These are phyloP conservation scores for Ramaria sp. DNA, from an alignment of 768 basidiomycete genomes.

Conservation along the genomic window DNA sequence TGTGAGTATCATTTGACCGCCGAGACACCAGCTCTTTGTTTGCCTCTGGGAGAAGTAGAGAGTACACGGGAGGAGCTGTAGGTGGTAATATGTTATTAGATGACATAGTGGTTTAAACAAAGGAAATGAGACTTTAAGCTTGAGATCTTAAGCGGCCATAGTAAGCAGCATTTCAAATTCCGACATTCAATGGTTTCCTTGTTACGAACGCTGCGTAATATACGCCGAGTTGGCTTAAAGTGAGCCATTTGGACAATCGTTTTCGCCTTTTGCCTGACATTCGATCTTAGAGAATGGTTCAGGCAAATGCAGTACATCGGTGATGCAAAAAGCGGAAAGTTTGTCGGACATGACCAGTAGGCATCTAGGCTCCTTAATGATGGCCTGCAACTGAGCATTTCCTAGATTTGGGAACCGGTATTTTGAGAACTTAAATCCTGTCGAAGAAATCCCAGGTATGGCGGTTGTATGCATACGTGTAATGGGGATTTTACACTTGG, in stretches of 20 bases:
- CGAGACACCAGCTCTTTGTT: constrained; percentile 77
- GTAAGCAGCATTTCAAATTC: no score
- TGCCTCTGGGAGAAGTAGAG: constrained; percentile 33
- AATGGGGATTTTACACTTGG: constrained; percentile 3
- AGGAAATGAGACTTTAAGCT: no score
- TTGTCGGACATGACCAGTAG: constrained; percentile 74
- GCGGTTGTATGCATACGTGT: constrained; percentile 4
- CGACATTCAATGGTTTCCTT: constrained; percentile 51
- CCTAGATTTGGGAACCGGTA: constrained; percentile 86
- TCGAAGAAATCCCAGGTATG: constrained; percentile 83
- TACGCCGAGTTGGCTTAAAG: constrained; percentile 62
- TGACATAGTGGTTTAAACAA: no score
- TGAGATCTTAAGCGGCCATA: no score
- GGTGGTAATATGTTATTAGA: background rate
- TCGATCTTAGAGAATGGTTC: constrained; percentile 61
- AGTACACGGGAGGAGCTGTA: constrained; percentile 24
- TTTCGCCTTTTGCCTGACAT: background rate
- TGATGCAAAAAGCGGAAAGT: constrained; percentile 79
- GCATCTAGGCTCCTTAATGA: constrained; percentile 23
- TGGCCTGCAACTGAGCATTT: constrained; percentile 1
- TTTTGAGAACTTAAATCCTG: constrained; percentile 81
- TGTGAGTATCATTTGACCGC: constrained; percentile 88
- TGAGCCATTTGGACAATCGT: background rate
- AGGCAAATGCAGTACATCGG: constrained; percentile 88
- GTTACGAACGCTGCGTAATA: constrained; percentile 61